Evolutionary conservation across 805 yeast species (phyloP), one percentile per base, ranked within the genome.

Genomic region (Wickerhamiella slavikovae): DNA sequence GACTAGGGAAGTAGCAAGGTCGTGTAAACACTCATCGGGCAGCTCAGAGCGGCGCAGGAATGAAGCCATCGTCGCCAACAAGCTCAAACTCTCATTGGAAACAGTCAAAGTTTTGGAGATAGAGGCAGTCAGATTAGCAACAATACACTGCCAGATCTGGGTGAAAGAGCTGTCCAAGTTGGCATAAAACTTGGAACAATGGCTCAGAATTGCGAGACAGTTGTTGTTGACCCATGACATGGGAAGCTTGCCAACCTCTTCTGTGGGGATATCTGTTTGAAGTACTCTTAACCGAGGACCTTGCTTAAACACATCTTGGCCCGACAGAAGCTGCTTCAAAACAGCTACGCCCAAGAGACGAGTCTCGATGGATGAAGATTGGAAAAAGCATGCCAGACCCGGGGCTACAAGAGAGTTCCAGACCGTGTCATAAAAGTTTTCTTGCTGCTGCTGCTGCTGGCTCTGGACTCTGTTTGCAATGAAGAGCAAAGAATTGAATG

Each of bases 161-260:
- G 10, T 4, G 17, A 14, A 15, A 18, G 19, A 14, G 13, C 23
- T 11, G 14, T 6, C 11, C 14, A 16, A 8, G 5, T 22, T 16
- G 8, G 13, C 20, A 4, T 10, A 5, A n/a, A 17, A 7, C 22
- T 24, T 24, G 11, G 25, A 16, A 3, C 18, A 8, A 9, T n/a
- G 5, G 17, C 15, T 15, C 5, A 29, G 24, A 4, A 29, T 5
- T 4, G 3, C 4, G 10, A 15, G 6, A 14, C 12, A 13, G 22
- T 29, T 29, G 24, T 29, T 14, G 15, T 15, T 6, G 4, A 29
- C 17, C 31, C 31, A 29, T 11, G 13, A 13, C 3, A 7, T 4
- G 2, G 31, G 27, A 10, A 29, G 18, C 4, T 17, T 13, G 6
- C 24, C 23, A 3, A 29, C 19, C 4, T 29, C 31, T 11, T 8